phyloP scores from a whole-genome alignment of 208 protist species.

The Tritrichomonas musculus region DNA sequence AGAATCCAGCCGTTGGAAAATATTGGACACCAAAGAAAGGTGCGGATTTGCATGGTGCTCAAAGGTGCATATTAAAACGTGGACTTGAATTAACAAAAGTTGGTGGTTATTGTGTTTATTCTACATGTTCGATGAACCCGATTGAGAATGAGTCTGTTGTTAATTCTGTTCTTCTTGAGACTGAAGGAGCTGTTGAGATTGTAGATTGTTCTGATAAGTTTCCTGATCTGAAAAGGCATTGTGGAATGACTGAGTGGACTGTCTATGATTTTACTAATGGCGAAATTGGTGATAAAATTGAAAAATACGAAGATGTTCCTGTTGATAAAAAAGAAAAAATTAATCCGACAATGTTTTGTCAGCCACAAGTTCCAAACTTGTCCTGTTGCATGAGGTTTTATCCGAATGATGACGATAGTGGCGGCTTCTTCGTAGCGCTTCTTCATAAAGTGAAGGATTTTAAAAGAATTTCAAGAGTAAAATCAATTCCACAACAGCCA shows the following conservation, averaged over 20 bases:
- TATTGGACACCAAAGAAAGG: conserved; percentile 41
- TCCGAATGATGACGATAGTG: conserved; percentile 58
- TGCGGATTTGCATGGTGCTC: conserved; percentile 43
- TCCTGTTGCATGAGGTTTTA: conserved; percentile 53
- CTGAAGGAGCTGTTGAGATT: conserved; percentile 35
- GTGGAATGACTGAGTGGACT: conserved; percentile 51
- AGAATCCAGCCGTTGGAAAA: conserved; percentile 47
- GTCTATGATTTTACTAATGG: conserved; percentile 25
- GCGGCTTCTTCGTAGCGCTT: conserved; percentile 64
- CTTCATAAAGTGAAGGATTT: conserved; percentile 47
- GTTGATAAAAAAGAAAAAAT: background rate
- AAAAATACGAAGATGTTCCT: background rate
- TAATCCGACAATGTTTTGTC: background rate
- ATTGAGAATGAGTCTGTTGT: conserved; percentile 62
- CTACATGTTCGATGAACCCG: conserved; percentile 59
- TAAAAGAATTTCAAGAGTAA: background rate
- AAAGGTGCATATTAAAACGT: conserved; percentile 44
- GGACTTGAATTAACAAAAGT: conserved; percentile 37
- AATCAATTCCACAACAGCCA: background rate
- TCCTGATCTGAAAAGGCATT: conserved; percentile 36
- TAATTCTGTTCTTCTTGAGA: conserved; percentile 43
- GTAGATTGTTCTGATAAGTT: conserved; percentile 48
- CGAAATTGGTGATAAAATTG: no score
- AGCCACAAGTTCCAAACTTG: background rate
- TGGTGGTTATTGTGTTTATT: conserved; percentile 55